phyloP scores from a whole-genome alignment of 2,329 filamentous ascomycete genomes.

The Lachnellula arida region DNA sequence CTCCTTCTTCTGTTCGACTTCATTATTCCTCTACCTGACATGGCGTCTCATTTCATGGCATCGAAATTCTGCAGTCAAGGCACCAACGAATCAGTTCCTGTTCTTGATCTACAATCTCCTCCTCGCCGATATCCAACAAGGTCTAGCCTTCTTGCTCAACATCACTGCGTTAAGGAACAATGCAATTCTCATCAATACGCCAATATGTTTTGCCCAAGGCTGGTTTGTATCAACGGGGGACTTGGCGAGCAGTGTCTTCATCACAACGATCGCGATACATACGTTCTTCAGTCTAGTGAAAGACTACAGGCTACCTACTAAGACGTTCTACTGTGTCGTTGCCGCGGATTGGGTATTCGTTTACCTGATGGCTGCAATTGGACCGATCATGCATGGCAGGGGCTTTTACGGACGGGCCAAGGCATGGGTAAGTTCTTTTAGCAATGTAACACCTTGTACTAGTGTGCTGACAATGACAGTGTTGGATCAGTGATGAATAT shows the following conservation, averaged over 20 bases:
- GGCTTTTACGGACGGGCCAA: slow-evolving; percentile 60
- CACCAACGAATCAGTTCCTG: slow-evolving; percentile 59
- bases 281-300: slow-evolving; percentile 60
- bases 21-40: slow-evolving; percentile 39
- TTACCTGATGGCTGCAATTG: slow-evolving; percentile 52
- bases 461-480: slow-evolving; percentile 36
- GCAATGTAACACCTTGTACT: background rate
- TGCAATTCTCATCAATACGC: slow-evolving; percentile 48
- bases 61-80: slow-evolving; percentile 6
- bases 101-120: slow-evolving; percentile 66
- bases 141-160: slow-evolving; percentile 59
- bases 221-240: slow-evolving; percentile 65
- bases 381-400: slow-evolving; percentile 31
- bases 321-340: slow-evolving; percentile 46
- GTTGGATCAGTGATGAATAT: slow-evolving; percentile 57
- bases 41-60: slow-evolving; percentile 33
- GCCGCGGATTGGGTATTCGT: slow-evolving; percentile 53
- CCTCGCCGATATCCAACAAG: slow-evolving; percentile 63
- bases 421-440: slow-evolving; percentile 48
- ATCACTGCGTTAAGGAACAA: slow-evolving; percentile 52
- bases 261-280: slow-evolving; percentile 60
- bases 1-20: slow-evolving; percentile 41
- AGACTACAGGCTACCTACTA: slow-evolving; percentile 47
- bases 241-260: slow-evolving; percentile 61
- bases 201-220: slow-evolving; percentile 60